These are phyloP conservation scores for Microdochium nivale DNA, from an alignment of 2,329 filamentous ascomycete genomes.

Conservation along the genomic window DNA sequence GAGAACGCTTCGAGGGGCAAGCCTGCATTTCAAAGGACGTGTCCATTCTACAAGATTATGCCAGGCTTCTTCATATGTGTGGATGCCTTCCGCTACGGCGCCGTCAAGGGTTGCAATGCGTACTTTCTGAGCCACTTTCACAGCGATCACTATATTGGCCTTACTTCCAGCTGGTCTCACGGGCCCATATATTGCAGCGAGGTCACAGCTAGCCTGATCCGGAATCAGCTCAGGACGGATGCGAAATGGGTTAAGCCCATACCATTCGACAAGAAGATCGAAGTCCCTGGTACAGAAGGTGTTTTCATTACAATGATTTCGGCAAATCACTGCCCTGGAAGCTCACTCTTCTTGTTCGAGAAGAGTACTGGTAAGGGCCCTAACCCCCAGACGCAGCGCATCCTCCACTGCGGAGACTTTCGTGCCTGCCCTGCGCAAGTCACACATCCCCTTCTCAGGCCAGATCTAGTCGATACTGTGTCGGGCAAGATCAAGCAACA, in stretches of 20 bases:
- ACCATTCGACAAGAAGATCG: conserved; percentile 72
- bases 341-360: conserved; percentile 87
- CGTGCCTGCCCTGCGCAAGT: conserved; percentile 81
- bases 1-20: conserved; percentile 74
- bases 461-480: conserved; percentile 61
- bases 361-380: conserved; percentile 58
- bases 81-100: conserved; percentile 92
- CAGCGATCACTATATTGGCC: conserved; percentile 91
- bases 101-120: conserved; percentile 82
- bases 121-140: conserved; percentile 98
- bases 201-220: conserved; percentile 83
- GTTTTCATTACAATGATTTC: conserved; percentile 89
- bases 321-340: conserved; percentile 94
- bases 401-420: conserved; percentile 95
- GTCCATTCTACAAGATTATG: conserved; percentile 98
- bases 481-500: conserved; percentile 70
- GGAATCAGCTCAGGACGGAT: conserved; percentile 77
- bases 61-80: conserved; percentile 89
- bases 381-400: conserved; percentile 58
- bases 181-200: conserved; percentile 95
- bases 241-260: conserved; percentile 77
- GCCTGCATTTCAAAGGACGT: conserved; percentile 80
- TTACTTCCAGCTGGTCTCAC: conserved; percentile 82
- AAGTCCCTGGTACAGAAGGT: conserved; percentile 74
- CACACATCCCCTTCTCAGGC: conserved; percentile 70